Percentiles rank a stretch among this genome's conserved stretches.
phyloP scores from a whole-genome alignment of 176 grass and related monocot genomes.

The Otatea glauca region DNA sequence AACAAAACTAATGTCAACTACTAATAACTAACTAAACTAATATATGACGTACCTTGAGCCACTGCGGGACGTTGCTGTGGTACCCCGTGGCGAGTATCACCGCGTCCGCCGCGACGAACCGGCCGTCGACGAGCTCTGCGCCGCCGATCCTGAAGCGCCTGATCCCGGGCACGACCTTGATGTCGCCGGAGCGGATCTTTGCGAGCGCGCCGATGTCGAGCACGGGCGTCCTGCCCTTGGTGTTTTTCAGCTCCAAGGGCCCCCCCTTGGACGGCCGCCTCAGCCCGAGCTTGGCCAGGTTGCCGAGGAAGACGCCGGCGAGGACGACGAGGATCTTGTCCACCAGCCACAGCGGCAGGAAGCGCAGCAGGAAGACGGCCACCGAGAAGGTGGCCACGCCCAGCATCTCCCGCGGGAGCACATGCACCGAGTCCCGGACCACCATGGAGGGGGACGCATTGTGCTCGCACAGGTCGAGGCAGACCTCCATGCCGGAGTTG shows the following conservation, averaged over 20 bases:
- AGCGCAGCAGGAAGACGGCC: conserved; percentile 58
- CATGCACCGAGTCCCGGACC: conserved; percentile 78
- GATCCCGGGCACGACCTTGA: conserved; percentile 71
- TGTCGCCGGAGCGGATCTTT: conserved; percentile 71
- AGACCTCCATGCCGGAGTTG: conserved; percentile 91
- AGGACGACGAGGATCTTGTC: conserved; percentile 77
- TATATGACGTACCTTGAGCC: conserved; percentile 64
- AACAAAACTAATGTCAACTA: too few relatives aligned
- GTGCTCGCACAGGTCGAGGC: conserved; percentile 80
- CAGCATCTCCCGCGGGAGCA: conserved; percentile 74
- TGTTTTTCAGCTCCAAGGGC: conserved; percentile 74
- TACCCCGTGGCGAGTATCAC: conserved; percentile 82
- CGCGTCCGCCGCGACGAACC: conserved; percentile 52
- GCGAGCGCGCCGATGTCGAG: conserved; percentile 69
- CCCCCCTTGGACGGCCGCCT: conserved; percentile 47
- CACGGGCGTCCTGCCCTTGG: conserved; percentile 66
- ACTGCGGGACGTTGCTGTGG: conserved; percentile 76
- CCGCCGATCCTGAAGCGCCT: conserved; percentile 43
- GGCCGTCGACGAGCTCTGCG: conserved; percentile 68
- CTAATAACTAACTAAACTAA: neutral
- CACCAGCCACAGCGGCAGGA: conserved; percentile 66
- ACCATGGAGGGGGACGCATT: conserved; percentile 75
- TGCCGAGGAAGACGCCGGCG: conserved; percentile 65
- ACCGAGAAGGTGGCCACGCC: conserved; percentile 80
- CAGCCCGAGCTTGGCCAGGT: conserved; percentile 60